Percentiles rank a stretch among this genome's conserved stretches.
These are phyloP conservation scores for Luzula sylvatica DNA, from an alignment of 176 grass and related monocot genomes.

Conservation along the genomic window DNA sequence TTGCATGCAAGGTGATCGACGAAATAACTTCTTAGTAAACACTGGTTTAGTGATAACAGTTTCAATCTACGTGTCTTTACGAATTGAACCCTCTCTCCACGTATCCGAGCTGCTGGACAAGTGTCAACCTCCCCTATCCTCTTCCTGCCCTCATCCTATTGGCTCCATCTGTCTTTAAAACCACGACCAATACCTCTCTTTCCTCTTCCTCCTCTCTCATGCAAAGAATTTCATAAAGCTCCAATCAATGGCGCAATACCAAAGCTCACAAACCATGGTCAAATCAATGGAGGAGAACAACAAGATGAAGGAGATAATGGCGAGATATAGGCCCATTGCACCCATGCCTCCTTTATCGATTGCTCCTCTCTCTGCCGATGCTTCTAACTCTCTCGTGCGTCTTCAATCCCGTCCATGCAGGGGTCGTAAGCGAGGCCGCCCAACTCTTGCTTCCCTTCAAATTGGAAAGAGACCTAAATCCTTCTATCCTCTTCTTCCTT, in stretches of 20 bases:
- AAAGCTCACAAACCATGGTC: conserved; percentile 30
- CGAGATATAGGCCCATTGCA: conserved; percentile 86
- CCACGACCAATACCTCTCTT: conserved; percentile 9
- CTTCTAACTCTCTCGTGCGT: conserved; percentile 22
- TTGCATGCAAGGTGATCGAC: background rate
- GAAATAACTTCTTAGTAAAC: background rate
- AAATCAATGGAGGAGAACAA: conserved; percentile 54
- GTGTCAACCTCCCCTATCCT: conserved; percentile 33
- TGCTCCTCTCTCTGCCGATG: conserved; percentile 6
- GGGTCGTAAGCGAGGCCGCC: conserved; percentile 49
- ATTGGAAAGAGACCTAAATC: conserved; percentile 22
- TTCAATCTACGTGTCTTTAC: conserved; percentile 56
- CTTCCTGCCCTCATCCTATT: conserved; percentile 69
- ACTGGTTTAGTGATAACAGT: background rate
- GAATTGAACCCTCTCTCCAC: conserved; percentile 57
- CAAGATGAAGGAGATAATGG: conserved; percentile 93
- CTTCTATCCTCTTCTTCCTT: conserved; percentile 27
- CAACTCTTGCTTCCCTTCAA: conserved; percentile 2
- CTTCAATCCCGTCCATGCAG: conserved; percentile 59
- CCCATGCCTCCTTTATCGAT: conserved; percentile 46
- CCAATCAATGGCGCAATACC: conserved; percentile 21
- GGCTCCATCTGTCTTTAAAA: conserved; percentile 44
- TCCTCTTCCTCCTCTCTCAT: background rate
- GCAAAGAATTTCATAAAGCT: background rate
- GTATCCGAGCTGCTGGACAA: conserved; percentile 59